Conservation (phyloP, 116 monocot genomes). For the Trichopus zeylanicus region DNA sequence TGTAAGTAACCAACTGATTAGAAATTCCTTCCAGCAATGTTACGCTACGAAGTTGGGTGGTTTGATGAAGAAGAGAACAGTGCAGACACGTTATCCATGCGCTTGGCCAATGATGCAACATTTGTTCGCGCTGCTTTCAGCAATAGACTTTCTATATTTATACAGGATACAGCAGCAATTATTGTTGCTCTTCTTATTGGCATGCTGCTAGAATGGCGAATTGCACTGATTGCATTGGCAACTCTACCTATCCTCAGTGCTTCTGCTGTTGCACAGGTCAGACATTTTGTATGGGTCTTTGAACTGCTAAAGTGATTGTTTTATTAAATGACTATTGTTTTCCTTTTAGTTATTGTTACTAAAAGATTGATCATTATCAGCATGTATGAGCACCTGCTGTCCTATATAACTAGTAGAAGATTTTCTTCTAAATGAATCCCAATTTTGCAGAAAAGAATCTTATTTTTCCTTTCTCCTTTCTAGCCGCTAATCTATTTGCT, state of each 20-base stretch:
- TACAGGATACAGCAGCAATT: constrained; percentile 86
- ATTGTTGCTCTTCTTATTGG: constrained; percentile 80
- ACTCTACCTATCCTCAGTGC: constrained; percentile 79
- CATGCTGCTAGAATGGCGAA: constrained; percentile 77
- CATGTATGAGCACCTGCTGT: not conserved
- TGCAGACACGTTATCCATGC: constrained; percentile 93
- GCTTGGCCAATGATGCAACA: constrained; percentile 96
- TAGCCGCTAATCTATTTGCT: no score
- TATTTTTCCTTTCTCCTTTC: no score
- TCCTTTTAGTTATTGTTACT: not conserved
- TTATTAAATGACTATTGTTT: no score
- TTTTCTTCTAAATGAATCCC: not conserved
- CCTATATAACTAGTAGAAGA: not conserved
- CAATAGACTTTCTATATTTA: constrained; percentile 94
- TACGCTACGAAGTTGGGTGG: constrained; percentile 97
- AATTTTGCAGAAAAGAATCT: not conserved
- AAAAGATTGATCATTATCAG: not conserved
- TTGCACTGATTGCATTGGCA: constrained; percentile 86
- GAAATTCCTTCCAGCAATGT: constrained; percentile 53
- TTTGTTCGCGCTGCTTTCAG: constrained; percentile 99
- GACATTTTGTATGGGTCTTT: no score
- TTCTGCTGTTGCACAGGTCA: constrained; percentile 93
- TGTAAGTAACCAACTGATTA: constrained; percentile 7
- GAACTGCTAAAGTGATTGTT: not conserved
- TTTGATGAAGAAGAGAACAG: constrained; percentile 97